A percentile compares a stretch with the other conserved stretches of the same genome.
These are phyloP conservation scores for Cyclocybe cylindracea DNA, from an alignment of 768 basidiomycete species.

Conservation along the genomic window DNA sequence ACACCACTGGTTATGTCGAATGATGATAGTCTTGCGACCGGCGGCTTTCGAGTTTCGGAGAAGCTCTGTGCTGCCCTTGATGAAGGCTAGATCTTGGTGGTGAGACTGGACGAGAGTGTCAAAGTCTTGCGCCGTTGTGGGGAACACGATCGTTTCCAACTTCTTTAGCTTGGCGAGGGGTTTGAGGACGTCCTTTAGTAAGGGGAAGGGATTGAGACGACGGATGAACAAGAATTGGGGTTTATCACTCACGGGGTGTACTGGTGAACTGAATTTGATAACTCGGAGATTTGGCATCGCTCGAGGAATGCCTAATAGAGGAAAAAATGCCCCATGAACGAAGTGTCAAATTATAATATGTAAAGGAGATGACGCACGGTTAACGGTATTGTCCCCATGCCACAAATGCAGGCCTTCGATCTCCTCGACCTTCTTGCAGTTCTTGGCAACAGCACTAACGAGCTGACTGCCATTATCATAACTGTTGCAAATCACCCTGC, in stretches of 20 bases:
- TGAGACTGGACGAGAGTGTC: neutral
- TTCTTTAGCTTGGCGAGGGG: constrained; percentile 3
- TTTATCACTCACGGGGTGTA: constrained; percentile 2
- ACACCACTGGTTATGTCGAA: neutral
- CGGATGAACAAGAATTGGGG: neutral
- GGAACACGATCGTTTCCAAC: neutral
- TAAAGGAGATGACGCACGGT: constrained; percentile 19
- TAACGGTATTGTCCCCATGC: constrained; percentile 19
- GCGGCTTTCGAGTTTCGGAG: constrained; percentile 5
- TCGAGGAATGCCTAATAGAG: constrained; percentile 17
- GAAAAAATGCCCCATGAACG: neutral
- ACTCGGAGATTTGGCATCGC: constrained; percentile 18
- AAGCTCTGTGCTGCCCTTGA: constrained; percentile 16
- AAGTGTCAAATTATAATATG: neutral
- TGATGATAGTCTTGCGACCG: constrained; percentile 3
- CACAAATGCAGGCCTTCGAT: constrained; percentile 20
- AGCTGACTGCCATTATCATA: constrained; percentile 23
- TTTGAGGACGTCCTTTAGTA: neutral
- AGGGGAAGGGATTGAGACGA: neutral
- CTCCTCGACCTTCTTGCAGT: constrained; percentile 27
- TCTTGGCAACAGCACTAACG: constrained; percentile 27
- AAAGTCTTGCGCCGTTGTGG: neutral
- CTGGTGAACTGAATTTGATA: constrained; percentile 12
- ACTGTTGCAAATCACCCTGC: constrained; percentile 22
- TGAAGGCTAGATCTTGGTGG: constrained; percentile 4